Conservation (phyloP, 345 rosid genomes). For the Acer yangbiense region DNA sequence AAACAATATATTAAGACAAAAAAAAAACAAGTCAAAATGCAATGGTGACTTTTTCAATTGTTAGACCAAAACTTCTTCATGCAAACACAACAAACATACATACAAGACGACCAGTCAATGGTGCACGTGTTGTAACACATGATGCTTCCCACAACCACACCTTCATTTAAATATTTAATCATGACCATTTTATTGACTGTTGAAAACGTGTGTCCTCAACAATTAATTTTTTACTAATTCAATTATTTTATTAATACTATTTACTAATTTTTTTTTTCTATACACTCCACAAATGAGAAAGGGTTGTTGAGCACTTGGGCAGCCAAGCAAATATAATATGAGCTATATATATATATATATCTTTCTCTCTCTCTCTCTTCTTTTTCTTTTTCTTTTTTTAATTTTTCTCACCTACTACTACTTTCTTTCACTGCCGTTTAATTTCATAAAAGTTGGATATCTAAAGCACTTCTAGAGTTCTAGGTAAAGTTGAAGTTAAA, state of each 20-base stretch:
- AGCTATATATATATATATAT: too few species aligned
- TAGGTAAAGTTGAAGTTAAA: background rate
- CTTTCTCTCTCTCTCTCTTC: background rate
- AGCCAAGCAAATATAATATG: background rate
- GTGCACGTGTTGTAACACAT: background rate
- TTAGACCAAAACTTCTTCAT: background rate
- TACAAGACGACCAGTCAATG: background rate
- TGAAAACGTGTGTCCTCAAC: slow-evolving; percentile 5
- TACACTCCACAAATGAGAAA: background rate
- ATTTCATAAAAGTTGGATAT: background rate
- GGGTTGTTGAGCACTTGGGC: slow-evolving; percentile 2
- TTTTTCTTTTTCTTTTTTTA: background rate
- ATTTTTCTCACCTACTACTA: slow-evolving; percentile 7
- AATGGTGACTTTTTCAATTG: background rate
- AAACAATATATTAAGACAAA: too few species aligned
- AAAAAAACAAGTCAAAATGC: background rate
- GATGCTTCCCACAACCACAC: background rate
- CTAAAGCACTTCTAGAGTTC: background rate
- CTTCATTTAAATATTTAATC: too few species aligned
- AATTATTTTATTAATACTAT: background rate
- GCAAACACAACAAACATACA: background rate
- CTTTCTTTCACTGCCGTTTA: background rate
- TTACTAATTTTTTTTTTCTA: background rate
- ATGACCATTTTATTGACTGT: background rate
- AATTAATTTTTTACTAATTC: background rate